Conservation (phyloP, 495 filamentous ascomycete species). For the Lophium mytilinum region DNA sequence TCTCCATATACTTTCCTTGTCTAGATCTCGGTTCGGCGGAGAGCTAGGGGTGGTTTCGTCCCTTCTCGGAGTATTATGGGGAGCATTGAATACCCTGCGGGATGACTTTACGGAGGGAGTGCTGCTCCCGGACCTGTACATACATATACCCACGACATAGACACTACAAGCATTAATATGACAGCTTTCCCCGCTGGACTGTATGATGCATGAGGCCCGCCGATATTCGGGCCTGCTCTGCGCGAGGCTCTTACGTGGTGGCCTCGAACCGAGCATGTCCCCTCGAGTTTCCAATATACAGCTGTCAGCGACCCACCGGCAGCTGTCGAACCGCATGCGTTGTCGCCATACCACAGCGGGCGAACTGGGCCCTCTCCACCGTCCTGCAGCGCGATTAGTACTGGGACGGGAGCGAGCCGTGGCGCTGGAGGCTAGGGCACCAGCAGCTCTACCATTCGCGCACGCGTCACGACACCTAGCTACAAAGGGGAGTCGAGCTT, state of each 20-base stretch:
- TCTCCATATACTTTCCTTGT: background rate
- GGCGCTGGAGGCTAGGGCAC: too few species aligned
- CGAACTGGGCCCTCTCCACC: too few species aligned
- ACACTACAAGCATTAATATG: background rate
- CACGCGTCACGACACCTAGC: too few species aligned
- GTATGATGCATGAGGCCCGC: too few species aligned
- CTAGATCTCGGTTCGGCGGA: background rate
- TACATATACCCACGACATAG: background rate
- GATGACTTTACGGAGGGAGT: background rate
- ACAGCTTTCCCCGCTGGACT: background rate
- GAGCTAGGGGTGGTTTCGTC: background rate
- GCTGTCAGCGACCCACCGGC: background rate
- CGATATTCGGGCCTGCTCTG: too few species aligned
- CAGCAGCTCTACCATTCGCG: too few species aligned
- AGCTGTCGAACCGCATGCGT: slow-evolving; percentile 6
- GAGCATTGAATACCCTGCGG: background rate
- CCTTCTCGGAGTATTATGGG: background rate
- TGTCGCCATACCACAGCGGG: background rate
- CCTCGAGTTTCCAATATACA: background rate
- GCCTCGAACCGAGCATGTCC: background rate
- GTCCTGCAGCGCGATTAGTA: too few species aligned
- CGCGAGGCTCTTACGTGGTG: too few species aligned
- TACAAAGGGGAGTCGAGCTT: too few species aligned
- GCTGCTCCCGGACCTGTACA: background rate
- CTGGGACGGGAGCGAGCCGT: too few species aligned